Base-by-base conservation (phyloP, 2,329 filamentous ascomycete species). In the Claviceps arundinis region DNA sequence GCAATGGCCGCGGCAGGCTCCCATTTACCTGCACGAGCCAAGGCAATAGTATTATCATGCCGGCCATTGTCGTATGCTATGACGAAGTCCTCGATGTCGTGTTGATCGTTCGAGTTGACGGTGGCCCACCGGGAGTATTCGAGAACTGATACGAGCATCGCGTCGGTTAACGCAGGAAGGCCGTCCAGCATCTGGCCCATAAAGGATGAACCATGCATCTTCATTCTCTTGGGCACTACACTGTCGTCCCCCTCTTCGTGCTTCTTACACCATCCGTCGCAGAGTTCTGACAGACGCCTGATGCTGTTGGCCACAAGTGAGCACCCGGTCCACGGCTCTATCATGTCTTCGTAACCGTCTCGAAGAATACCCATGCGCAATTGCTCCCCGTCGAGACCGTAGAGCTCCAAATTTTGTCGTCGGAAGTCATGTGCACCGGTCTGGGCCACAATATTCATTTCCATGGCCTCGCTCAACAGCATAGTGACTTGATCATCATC, bases 281-380 rank as follows among this genome's bases (percentile, higher is more conserved):
- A 74, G 17, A 84, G 72, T 56, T 82, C 77, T 24, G 79, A 70
- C 16, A 83, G 72, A 17, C 80, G 78, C 61, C 80, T 78, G 13
- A 74, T 61, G 55, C 82, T 83, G 63, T 82, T 82, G 49, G 80
- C 76, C 52, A 82, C 71, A 56, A 75, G 80, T 44, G 71, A 67
- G 57, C 78, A 81, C 16, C 87, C 89, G 0, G 90, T 96, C 93
- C 93, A 98, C 45, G 90, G 86, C 54, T 87, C 82, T 0, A 85
- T 80, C 8, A 96, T 73, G 11, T 76, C 79, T 19, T 82, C 76
- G 61, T 89, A 90, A 45, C 80, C 78, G 16, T 75, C 70, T 2
- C 71, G 69, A 9, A 87, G 67, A 24, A 88, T 77, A 6, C 84
- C 84, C 57, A 84, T 72, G 48, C 81, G 73, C 37, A 93, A 66